Conservation (phyloP, 2,329 filamentous ascomycete genomes). For the Xylaria polymorpha region DNA sequence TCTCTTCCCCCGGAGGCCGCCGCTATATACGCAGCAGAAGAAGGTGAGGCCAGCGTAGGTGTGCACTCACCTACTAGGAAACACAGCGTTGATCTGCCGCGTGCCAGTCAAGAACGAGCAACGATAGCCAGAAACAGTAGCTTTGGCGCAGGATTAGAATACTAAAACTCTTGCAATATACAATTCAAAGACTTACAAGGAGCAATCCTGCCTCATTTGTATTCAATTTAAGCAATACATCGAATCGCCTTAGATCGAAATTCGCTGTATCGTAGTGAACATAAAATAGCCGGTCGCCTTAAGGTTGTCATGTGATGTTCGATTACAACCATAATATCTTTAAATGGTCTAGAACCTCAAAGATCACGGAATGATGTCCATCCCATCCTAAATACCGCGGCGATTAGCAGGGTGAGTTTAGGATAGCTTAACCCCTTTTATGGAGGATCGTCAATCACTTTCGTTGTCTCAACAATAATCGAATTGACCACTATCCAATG, state of each 20-base stretch:
- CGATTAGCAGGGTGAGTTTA: neutral
- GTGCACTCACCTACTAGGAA: constrained; percentile 51
- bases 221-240: constrained; percentile 6
- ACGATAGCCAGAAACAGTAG: constrained; percentile 62
- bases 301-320: constrained; percentile 4
- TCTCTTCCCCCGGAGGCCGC: constrained; percentile 52
- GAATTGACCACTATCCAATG: neutral
- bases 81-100: constrained; percentile 56
- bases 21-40: constrained; percentile 56
- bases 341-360: neutral
- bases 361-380: neutral
- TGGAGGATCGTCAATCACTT: neutral
- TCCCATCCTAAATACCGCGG: neutral
- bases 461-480: neutral
- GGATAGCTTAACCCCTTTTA: neutral
- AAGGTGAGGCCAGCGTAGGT: constrained; percentile 47
- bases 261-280: neutral
- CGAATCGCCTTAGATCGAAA: neutral
- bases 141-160: constrained; percentile 61
- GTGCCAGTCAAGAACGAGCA: constrained; percentile 59
- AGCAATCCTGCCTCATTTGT: neutral
- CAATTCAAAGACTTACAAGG: neutral
- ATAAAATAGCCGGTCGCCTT: constrained; percentile 12
- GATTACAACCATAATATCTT: neutral
- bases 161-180: constrained; percentile 46